phyloP scores from a whole-genome alignment of 2,329 filamentous ascomycete genomes.

The Aspergillus bombycis region DNA sequence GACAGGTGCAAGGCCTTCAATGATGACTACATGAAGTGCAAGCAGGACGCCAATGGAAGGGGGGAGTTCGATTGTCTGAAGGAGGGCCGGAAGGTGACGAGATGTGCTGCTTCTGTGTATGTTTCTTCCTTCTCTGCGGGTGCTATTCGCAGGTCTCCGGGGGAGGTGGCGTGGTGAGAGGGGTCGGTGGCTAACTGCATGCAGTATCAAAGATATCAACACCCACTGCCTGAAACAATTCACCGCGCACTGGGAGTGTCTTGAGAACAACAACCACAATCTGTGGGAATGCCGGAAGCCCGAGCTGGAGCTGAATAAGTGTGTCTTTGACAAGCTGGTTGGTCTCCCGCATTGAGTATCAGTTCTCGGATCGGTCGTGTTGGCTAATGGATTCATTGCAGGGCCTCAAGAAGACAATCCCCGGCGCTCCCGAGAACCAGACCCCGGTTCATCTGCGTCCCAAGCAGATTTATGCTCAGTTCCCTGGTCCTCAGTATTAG shows the following conservation, averaged over 20 bases:
- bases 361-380: neutral
- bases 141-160: neutral
- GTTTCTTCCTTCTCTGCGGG: conserved; percentile 44
- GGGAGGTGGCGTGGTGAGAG: neutral
- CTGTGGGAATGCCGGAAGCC: conserved; percentile 89
- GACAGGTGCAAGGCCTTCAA: conserved; percentile 94
- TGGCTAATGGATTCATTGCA: conserved; percentile 38
- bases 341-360: conserved; percentile 38
- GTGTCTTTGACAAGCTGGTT: conserved; percentile 95
- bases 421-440: conserved; percentile 69
- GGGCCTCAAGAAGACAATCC: conserved; percentile 81
- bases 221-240: conserved; percentile 91
- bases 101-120: conserved; percentile 95
- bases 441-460: conserved; percentile 74
- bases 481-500: conserved; percentile 43
- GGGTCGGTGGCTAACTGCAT: neutral
- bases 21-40: conserved; percentile 99
- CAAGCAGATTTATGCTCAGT: conserved; percentile 49
- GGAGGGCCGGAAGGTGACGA: conserved; percentile 93
- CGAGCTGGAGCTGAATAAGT: conserved; percentile 91
- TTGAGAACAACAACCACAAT: conserved; percentile 97
- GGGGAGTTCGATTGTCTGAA: conserved; percentile 94
- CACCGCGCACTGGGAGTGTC: conserved; percentile 89
- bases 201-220: conserved; percentile 91
- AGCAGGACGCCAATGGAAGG: conserved; percentile 86